These are phyloP conservation scores for Blepharisma japonicum DNA, from an alignment of 73 alveolate species.

Conservation along the genomic window DNA sequence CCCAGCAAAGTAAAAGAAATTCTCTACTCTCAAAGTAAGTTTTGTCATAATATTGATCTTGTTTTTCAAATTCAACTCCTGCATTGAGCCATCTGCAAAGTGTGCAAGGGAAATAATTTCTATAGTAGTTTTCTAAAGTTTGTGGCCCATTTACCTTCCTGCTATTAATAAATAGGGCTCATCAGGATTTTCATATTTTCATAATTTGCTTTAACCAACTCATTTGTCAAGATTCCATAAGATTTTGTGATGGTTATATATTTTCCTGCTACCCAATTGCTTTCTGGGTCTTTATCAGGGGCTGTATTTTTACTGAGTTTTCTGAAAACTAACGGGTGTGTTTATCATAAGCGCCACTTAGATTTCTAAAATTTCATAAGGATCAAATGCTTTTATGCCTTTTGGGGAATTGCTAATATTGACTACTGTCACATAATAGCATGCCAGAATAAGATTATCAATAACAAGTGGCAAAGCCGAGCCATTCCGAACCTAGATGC, in stretches of 20 bases:
- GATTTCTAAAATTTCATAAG: slow-evolving; percentile 57
- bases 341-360: slow-evolving; percentile 37
- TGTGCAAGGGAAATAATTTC: no score
- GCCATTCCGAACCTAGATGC: slow-evolving; percentile 29
- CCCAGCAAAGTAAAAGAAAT: no score
- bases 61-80: no score
- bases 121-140: no score
- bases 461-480: slow-evolving; percentile 18
- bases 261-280: slow-evolving; percentile 72
- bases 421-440: not conserved
- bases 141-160: no score
- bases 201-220: slow-evolving; percentile 72
- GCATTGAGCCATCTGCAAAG: no score
- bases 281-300: slow-evolving; percentile 85
- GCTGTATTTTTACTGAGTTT: slow-evolving; percentile 54
- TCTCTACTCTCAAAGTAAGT: no score
- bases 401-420: slow-evolving; percentile 22
- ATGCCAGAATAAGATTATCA: not conserved
- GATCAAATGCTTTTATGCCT: slow-evolving; percentile 57
- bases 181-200: slow-evolving; percentile 87
- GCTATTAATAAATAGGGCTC: slow-evolving; percentile 75
- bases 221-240: slow-evolving; percentile 75
- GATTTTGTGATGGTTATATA: slow-evolving; percentile 77
- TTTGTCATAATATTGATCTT: no score
- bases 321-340: slow-evolving; percentile 49